Evolutionary conservation across 2,329 filamentous ascomycete species (phyloP), one percentile per base, ranked within the genome.

Genomic region (Aureobasidium sp.): DNA sequence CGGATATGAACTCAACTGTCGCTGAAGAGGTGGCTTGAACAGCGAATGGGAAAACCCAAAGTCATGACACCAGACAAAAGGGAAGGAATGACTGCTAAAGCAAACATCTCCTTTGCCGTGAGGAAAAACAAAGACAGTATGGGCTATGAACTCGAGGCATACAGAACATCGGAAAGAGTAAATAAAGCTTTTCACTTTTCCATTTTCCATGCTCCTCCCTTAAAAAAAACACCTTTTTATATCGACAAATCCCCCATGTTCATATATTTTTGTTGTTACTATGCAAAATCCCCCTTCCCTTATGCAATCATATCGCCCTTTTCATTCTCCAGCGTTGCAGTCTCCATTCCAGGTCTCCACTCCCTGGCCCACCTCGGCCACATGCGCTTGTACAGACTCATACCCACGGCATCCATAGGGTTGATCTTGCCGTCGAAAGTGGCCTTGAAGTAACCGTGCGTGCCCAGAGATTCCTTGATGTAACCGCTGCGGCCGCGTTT

Each of bases 391-490:
- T 76, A 76, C 55, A 76, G 56, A 62, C 88, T 95, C 58, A 97
- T 86, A 45, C 88, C 93, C 41, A 98, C 83, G 3, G 90, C 84
- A 71, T 98, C 93, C 72, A 96, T 88, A 1, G 93, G 90, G 70
- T 96, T 97, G 68, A 98, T 91, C 67, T 86, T 88, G 11, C 85
- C 89, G 68, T 98, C 94, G 73, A 98, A 98, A 2, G 86, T 96
- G 11, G 93, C 93, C 78, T 98, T 98, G 80, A 97, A 97, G 74
- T 98, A 98, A n/a, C 93, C 93, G 70, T 98, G 93, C 30, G 93
- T 98, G 62, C 93, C 93, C 45, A 98, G 73, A 55, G 85, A 80
- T 75, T 98, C 93, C 76, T 96, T 96, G 75, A 98, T 83, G 68
- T 84, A 96, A 7, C 93, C 93, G 60, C 83, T 88, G 57, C 93